phyloP scores from a whole-genome alignment of 2,329 filamentous ascomycete species.

The Botrytis elliptica region DNA sequence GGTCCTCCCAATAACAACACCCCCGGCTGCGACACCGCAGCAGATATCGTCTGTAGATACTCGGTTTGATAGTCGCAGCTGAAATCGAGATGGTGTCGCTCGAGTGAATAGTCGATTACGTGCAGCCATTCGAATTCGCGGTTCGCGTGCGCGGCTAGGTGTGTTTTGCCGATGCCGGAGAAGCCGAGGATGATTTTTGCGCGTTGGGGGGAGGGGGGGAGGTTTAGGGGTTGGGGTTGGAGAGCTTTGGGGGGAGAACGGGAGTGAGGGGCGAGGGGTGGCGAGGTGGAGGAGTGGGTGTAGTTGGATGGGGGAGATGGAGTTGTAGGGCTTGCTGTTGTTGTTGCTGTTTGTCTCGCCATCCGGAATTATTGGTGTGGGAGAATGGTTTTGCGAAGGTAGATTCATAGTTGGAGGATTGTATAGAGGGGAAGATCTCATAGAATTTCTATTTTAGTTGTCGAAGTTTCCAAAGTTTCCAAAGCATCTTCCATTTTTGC shows the following conservation, averaged over 20 bases:
- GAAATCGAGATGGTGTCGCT: conserved; percentile 5
- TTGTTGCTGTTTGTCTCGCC: neutral
- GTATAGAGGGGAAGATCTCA: neutral
- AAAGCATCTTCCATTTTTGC: too few species aligned
- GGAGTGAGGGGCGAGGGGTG: neutral
- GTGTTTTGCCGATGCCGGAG: conserved; percentile 14
- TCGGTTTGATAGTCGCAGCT: neutral
- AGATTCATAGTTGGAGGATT: neutral
- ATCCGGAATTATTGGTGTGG: neutral
- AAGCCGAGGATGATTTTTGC: conserved; percentile 17
- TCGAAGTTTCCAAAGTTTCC: neutral
- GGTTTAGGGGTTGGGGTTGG: neutral
- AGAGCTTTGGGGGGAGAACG: neutral
- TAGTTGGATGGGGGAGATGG: neutral
- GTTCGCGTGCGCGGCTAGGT: conserved; percentile 17
- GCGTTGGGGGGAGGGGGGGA: conserved; percentile 1
- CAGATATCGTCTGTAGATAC: conserved; percentile 7
- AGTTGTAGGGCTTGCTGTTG: neutral
- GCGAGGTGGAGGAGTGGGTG: neutral
- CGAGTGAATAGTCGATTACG: conserved; percentile 19
- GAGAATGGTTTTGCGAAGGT: neutral
- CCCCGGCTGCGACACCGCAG: conserved; percentile 10
- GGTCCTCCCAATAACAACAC: conserved; percentile 14
- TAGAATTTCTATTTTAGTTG: neutral
- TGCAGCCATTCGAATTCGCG: conserved; percentile 19